A percentile compares a stretch with the other conserved stretches of the same genome.
phyloP scores from a whole-genome alignment of 495 filamentous ascomycete species.

The Staphylotrichum tortipilum region DNA sequence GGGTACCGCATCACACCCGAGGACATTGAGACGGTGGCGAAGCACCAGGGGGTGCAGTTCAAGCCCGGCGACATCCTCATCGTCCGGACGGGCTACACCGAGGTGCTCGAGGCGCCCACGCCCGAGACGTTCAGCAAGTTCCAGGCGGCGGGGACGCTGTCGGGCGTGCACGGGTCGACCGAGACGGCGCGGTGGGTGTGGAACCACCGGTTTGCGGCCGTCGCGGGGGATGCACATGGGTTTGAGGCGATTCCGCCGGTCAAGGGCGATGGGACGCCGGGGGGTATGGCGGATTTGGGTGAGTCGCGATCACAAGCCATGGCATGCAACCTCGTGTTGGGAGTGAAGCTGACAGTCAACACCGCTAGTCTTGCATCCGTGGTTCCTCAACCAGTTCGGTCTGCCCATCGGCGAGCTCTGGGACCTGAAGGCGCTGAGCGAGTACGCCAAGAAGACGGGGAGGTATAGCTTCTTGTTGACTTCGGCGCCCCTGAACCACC shows the following conservation, averaged over 20 bases:
- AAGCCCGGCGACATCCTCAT: conserved; percentile 56
- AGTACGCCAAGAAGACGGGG: conserved; percentile 43
- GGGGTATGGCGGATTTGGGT: conserved; percentile 24
- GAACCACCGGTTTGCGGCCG: conserved; percentile 47
- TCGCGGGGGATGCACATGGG: conserved; percentile 41
- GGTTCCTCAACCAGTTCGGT: conserved; percentile 57
- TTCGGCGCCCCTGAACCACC: conserved; percentile 52
- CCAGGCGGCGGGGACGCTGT: conserved; percentile 13
- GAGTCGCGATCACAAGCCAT: no score
- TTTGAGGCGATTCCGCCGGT: conserved; percentile 39
- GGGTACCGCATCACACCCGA: conserved; percentile 51
- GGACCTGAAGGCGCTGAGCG: conserved; percentile 47
- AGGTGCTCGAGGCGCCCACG: conserved; percentile 41
- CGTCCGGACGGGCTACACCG: conserved; percentile 57
- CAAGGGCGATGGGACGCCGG: conserved; percentile 26
- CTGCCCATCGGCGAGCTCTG: conserved; percentile 55
- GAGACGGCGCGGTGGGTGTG: conserved; percentile 52
- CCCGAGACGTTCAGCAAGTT: conserved; percentile 42
- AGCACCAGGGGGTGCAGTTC: conserved; percentile 49
- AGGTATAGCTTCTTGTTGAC: conserved; percentile 64
- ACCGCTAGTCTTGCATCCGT: conserved; percentile 54
- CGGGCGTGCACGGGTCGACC: conserved; percentile 41
- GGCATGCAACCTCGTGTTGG: neutral
- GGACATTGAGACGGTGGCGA: conserved; percentile 51
- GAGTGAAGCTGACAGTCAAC: conserved; percentile 22